Evolutionary conservation across 2,329 filamentous ascomycete genomes (phyloP).

Genomic region (Penicillium sp.): DNA sequence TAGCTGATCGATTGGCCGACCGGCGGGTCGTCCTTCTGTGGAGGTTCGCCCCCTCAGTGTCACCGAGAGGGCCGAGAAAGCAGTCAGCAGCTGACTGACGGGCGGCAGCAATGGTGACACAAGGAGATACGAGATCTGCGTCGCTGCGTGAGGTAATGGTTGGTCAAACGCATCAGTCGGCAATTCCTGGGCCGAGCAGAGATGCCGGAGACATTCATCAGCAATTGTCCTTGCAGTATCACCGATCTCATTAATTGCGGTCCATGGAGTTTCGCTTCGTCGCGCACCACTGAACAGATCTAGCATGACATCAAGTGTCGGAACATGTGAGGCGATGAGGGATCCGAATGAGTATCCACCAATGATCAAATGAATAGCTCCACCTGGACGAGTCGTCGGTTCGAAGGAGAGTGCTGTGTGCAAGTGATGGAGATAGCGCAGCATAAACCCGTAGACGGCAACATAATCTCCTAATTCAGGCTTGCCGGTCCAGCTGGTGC

Average conservation of each 20-base stretch:
- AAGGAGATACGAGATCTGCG: conserved; percentile 47
- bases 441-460: conserved; percentile 72
- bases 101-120: conserved; percentile 58
- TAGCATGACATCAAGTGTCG: conserved; percentile 53
- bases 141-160: conserved; percentile 8
- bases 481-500: conserved; percentile 80
- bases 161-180: neutral
- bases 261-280: conserved; percentile 37
- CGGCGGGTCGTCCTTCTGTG: conserved; percentile 24
- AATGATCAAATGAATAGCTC: conserved; percentile 48
- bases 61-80: conserved; percentile 48
- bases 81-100: conserved; percentile 56
- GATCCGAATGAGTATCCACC: conserved; percentile 90
- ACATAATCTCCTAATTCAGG: conserved; percentile 77
- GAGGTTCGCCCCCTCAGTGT: conserved; percentile 21
- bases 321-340: conserved; percentile 68
- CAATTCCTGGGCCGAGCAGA: conserved; percentile 14
- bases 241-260: conserved; percentile 62
- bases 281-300: conserved; percentile 51
- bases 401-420: conserved; percentile 19
- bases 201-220: conserved; percentile 51
- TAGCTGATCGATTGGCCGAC: conserved; percentile 52
- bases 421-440: conserved; percentile 64
- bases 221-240: conserved; percentile 64
- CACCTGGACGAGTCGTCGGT: neutral